These are phyloP conservation scores for Mortierella sp. DNA, from an alignment of 371 early-diverging fungal species.

Conservation along the genomic window DNA sequence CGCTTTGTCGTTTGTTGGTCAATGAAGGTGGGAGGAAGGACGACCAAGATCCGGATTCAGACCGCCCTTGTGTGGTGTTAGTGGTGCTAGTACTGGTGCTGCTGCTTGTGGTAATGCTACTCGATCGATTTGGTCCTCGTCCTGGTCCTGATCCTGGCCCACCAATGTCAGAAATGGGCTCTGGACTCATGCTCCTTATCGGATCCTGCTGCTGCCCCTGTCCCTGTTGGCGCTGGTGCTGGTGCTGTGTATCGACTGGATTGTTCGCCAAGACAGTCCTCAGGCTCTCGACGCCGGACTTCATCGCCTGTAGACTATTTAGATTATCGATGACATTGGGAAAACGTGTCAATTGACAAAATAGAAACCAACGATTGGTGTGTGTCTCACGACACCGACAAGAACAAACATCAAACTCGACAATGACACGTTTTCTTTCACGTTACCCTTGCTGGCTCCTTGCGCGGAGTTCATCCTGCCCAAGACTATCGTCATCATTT, in stretches of 20 bases:
- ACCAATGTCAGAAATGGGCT: background rate
- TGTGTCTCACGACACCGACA: too few relatives aligned
- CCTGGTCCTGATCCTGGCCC: conserved; percentile 23
- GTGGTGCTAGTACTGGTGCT: conserved; percentile 2
- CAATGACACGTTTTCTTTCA: background rate
- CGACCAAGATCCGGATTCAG: conserved; percentile 14
- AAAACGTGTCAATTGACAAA: background rate
- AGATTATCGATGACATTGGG: background rate
- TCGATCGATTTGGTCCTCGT: conserved; percentile 26
- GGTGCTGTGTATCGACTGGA: conserved; percentile 10
- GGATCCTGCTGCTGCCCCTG: conserved; percentile 16
- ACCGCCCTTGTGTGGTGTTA: background rate
- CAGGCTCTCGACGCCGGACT: conserved; percentile 51
- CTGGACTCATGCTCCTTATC: background rate
- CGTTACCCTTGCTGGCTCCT: conserved; percentile 52
- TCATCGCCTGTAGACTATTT: conserved; percentile 47
- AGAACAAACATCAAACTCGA: background rate
- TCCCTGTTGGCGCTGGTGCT: background rate
- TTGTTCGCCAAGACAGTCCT: conserved; percentile 39
- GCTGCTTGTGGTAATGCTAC: background rate
- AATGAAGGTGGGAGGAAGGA: background rate
- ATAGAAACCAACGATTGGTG: background rate
- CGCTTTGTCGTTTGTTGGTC: background rate
- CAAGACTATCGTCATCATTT: conserved; percentile 14
- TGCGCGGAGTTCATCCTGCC: conserved; percentile 48